Base-by-base conservation (phyloP, 2,329 filamentous ascomycete genomes). In the Pseudocercospora cruenta region DNA sequence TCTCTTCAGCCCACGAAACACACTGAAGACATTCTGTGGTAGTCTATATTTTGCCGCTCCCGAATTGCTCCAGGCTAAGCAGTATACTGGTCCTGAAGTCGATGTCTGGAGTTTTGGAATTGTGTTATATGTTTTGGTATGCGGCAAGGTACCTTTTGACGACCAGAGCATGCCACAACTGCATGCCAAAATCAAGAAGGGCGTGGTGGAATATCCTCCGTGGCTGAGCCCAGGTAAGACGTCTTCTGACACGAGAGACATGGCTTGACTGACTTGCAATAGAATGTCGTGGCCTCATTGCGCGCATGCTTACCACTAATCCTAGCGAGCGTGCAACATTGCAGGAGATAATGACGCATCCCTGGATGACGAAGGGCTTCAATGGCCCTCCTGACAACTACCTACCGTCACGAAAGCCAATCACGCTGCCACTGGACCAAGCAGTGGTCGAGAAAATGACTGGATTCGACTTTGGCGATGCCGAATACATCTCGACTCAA, bases 51-150 rank as follows among this genome's bases (percentile, higher is more conserved):
- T 99, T 82, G 95, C 95, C 28, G 95, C 95, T 1, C 95, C 95
- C 0, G 95, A 99, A 78, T 83, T 99, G 59, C 84, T 99, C 57
- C 94, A 98, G 78, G 95, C 95, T 39, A 91, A 92, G 75, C 92
- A 94, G 65, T 99, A 99, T 76, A 96, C 92, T 1, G 95, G 95
- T 0, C 95, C 95, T 0, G 95, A 99, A 77, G 95, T 99, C 28
- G 95, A 99, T 76, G 88, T 98, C 0, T 99, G 95, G 95, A 98
- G 95, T 81, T 98, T 98, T 80, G 95, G 95, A 22, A 97, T 99
- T 73, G 95, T 99, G 12, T 86, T 99, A 14, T 99, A 98, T 74
- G 95, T 99, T 65, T 81, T 99, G 68, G 95, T 98, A 3, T 98
- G 95, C 77, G 95, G 95, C 60, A 98, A 98, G 79, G 95, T 99